phyloP scores from a whole-genome alignment of 2,329 filamentous ascomycete genomes.

The Lithohypha guttulata region DNA sequence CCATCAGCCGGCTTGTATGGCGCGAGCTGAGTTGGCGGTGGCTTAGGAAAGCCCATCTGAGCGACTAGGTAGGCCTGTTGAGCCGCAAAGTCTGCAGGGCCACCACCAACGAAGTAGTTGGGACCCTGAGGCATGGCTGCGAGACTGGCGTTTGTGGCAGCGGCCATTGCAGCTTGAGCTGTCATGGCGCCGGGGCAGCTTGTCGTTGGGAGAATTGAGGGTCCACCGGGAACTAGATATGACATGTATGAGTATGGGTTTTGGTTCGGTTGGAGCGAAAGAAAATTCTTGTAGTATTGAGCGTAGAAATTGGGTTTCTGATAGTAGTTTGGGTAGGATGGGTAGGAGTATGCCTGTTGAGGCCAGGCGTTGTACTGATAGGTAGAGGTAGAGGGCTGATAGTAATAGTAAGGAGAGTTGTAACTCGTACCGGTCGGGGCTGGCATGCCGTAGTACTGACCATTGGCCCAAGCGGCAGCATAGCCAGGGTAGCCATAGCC shows the following conservation, averaged over 20 bases:
- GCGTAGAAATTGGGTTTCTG: slow-evolving; percentile 11
- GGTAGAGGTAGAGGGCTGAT: slow-evolving; percentile 11
- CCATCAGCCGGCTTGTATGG: slow-evolving; percentile 25
- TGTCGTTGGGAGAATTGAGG: neutral
- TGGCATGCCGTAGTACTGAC: slow-evolving; percentile 16
- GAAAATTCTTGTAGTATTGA: slow-evolving; percentile 14
- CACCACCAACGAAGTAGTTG: slow-evolving; percentile 20
- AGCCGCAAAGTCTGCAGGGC: slow-evolving; percentile 23
- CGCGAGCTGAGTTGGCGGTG: slow-evolving; percentile 22
- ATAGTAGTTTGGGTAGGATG: slow-evolving; percentile 9
- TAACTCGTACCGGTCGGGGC: slow-evolving; percentile 19
- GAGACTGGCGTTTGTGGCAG: slow-evolving; percentile 18
- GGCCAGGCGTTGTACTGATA: slow-evolving; percentile 12
- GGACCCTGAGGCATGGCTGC: slow-evolving; percentile 19
- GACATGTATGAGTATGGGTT: slow-evolving; percentile 5
- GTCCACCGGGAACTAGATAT: slow-evolving; percentile 8
- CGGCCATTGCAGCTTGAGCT: slow-evolving; percentile 18
- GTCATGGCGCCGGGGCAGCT: slow-evolving; percentile 6
- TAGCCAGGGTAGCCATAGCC: slow-evolving; percentile 18
- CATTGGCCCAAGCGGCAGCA: no score
- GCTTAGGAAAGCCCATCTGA: slow-evolving; percentile 14
- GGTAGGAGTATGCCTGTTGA: slow-evolving; percentile 9
- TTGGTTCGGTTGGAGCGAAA: neutral
- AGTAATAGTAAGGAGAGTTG: slow-evolving; percentile 17
- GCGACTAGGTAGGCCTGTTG: slow-evolving; percentile 21